Conservation (phyloP, 306 rosid genomes). For the Trifolium subterraneum region DNA sequence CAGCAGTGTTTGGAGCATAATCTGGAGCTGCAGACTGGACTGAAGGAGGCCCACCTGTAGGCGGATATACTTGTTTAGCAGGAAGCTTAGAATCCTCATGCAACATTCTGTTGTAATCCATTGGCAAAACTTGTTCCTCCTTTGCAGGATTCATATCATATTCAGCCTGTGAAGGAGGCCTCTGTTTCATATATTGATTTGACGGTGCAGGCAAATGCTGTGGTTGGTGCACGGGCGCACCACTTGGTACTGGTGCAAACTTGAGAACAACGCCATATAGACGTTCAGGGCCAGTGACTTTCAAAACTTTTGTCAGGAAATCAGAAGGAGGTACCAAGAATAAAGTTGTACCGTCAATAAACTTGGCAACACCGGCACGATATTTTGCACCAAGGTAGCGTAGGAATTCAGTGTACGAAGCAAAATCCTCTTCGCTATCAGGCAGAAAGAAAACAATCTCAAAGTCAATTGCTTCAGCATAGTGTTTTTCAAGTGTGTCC, state of each 20-base stretch:
- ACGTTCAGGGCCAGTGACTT: constrained; percentile 94
- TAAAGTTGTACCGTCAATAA: constrained; percentile 77
- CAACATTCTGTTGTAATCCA: constrained; percentile 69
- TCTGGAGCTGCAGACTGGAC: constrained; percentile 65
- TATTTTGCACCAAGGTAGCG: constrained; percentile 86
- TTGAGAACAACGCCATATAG: constrained; percentile 95
- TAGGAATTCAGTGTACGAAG: constrained; percentile 99
- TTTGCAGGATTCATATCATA: constrained; percentile 58
- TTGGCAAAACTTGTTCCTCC: constrained; percentile 65
- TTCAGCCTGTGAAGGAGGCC: constrained; percentile 63
- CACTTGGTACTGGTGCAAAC: constrained; percentile 70
- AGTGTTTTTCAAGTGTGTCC: constrained; percentile 90
- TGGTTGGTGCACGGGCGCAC: constrained; percentile 60
- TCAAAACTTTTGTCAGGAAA: constrained; percentile 81
- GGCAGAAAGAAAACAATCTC: constrained; percentile 96
- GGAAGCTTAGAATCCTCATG: constrained; percentile 71
- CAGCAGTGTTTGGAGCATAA: constrained; percentile 53
- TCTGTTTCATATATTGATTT: constrained; percentile 69
- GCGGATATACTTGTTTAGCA: constrained; percentile 56
- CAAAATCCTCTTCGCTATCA: constrained; percentile 96
- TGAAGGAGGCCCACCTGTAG: constrained; percentile 56
- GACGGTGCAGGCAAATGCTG: constrained; percentile 59
- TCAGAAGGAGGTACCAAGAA: constrained; percentile 99
- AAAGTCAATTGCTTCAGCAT: constrained; percentile 90
- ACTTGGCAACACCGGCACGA: constrained; percentile 99